Evolutionary conservation across 2,329 filamentous ascomycete genomes (phyloP).

Genomic region (Talaromyces pinophilus): DNA sequence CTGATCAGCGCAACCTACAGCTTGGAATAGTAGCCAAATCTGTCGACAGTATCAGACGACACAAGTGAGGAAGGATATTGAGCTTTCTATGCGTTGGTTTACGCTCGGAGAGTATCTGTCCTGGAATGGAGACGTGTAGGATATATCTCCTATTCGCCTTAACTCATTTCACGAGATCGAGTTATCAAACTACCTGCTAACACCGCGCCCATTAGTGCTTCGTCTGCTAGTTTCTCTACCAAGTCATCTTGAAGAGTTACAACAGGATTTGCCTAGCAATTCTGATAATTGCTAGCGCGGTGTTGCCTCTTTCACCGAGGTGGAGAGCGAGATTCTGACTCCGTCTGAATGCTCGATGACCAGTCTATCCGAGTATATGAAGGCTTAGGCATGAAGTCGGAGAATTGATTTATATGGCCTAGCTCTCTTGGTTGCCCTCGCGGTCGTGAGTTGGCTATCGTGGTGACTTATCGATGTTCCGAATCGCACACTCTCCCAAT

Average conservation of each 20-base stretch:
- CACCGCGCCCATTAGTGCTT: not conserved
- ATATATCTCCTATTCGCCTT: not conserved
- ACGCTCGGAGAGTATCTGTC: not conserved
- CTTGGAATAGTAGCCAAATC: conserved; percentile 3
- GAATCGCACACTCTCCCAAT: not conserved
- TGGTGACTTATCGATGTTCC: not conserved
- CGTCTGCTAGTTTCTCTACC: not conserved
- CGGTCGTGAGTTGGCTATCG: not conserved
- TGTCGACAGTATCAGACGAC: not conserved
- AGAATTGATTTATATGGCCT: not conserved
- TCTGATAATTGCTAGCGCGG: not conserved
- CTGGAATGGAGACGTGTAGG: conserved; percentile 1
- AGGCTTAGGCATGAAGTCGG: not conserved
- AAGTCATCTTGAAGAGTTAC: not conserved
- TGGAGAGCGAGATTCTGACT: not conserved
- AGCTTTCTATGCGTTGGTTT: not conserved
- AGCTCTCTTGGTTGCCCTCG: not conserved
- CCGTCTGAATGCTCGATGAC: not conserved
- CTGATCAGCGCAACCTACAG: not conserved
- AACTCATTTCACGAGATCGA: not conserved
- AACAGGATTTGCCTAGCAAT: not conserved
- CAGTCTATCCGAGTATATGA: not conserved
- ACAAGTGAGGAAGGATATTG: not conserved
- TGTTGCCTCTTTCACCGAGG: not conserved
- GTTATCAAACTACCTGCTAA: conserved; percentile 3